Evolutionary conservation across 208 protist species (phyloP).

Genomic region (Crithidia fasciculata): DNA sequence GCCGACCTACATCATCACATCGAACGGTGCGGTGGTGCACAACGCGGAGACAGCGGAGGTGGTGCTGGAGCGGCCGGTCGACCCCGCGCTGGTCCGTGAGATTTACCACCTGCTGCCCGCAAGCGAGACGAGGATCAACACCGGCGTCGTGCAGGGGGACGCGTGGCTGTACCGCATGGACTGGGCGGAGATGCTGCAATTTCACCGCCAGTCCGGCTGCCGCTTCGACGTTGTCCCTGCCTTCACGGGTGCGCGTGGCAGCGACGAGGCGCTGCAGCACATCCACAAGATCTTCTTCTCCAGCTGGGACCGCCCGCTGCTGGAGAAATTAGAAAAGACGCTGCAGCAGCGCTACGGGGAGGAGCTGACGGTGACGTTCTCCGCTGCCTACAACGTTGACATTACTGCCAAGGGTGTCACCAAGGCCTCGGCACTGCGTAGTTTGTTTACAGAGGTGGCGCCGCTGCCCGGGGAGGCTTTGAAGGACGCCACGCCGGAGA

Average conservation of each 20-base stretch:
- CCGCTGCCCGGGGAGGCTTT: constrained; percentile 35
- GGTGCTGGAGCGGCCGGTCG: constrained; percentile 40
- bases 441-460: constrained; percentile 36
- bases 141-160: constrained; percentile 50
- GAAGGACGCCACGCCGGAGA: constrained; percentile 10
- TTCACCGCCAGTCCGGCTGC: constrained; percentile 54
- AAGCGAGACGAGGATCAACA: constrained; percentile 56
- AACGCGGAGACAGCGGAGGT: constrained; percentile 42
- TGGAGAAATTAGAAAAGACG: constrained; percentile 30
- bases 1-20: constrained; percentile 47
- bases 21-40: constrained; percentile 61
- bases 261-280: constrained; percentile 21
- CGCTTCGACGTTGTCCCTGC: constrained; percentile 44
- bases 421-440: constrained; percentile 30
- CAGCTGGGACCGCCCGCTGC: constrained; percentile 45
- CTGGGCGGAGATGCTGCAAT: constrained; percentile 55
- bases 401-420: constrained; percentile 35
- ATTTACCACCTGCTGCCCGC: constrained; percentile 43
- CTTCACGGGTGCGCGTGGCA: not conserved
- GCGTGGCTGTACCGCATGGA: constrained; percentile 37
- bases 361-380: constrained; percentile 42
- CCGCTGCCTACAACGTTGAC: constrained; percentile 36
- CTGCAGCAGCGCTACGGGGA: constrained; percentile 40
- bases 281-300: constrained; percentile 67
- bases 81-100: constrained; percentile 21